Conservation (phyloP, 306 rosid species). For the Albizia julibrissin region DNA sequence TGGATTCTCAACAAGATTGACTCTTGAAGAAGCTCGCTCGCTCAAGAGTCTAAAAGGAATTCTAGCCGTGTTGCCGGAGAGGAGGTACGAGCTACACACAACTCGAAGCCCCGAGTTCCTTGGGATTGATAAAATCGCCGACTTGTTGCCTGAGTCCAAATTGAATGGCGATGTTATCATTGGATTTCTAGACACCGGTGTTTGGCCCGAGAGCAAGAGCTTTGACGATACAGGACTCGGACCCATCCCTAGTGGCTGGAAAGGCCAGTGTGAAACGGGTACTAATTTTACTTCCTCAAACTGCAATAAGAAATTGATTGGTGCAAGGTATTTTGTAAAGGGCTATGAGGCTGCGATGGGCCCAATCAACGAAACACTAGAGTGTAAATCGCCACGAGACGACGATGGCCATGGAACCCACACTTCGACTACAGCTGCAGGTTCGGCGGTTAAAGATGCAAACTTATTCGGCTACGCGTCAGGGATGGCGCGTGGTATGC, state of each 20-base stretch:
- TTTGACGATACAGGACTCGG: constrained; percentile 63
- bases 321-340: constrained; percentile 61
- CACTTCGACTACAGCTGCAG: constrained; percentile 75
- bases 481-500: constrained; percentile 90
- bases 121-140: constrained; percentile 51
- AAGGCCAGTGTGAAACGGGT: constrained; percentile 67
- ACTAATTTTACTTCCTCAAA: constrained; percentile 54
- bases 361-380: constrained; percentile 44
- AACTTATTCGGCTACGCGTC: constrained; percentile 60
- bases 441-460: constrained; percentile 54
- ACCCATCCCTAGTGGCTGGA: constrained; percentile 72
- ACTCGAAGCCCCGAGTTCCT: constrained; percentile 82
- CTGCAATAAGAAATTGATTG: constrained; percentile 75
- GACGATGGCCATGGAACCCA: constrained; percentile 86
- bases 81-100: constrained; percentile 66
- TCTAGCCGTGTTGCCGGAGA: constrained; percentile 57
- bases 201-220: constrained; percentile 95
- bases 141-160: constrained; percentile 32
- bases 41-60: constrained; percentile 54
- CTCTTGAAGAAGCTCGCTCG: constrained; percentile 46
- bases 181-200: constrained; percentile 72
- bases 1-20: constrained; percentile 72
- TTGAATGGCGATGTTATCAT: constrained; percentile 47
- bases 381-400: constrained; percentile 68
- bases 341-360: constrained; percentile 54